A percentile compares a stretch with the other conserved stretches of the same genome.
phyloP scores from a whole-genome alignment of 345 rosid genomes.

The Citrus unshiu region DNA sequence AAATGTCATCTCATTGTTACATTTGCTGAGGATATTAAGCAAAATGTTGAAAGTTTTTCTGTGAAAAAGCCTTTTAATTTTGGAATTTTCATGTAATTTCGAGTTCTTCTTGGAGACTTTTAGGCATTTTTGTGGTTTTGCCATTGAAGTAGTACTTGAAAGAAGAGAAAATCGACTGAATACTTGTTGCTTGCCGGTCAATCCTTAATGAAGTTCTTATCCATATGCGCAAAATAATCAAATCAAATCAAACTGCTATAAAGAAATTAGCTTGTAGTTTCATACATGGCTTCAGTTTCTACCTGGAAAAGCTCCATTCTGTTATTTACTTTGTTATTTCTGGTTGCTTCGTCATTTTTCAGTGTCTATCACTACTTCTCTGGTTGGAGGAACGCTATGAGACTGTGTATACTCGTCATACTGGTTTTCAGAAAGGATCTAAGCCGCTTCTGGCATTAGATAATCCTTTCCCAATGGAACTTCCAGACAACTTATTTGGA shows the following conservation, averaged over 20 bases:
- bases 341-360: slow-evolving; percentile 15
- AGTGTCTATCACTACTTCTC: slow-evolving; percentile 79
- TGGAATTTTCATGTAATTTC: background rate
- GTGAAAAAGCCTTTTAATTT: background rate
- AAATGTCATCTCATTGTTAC: background rate
- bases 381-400: slow-evolving; percentile 96
- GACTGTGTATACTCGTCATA: slow-evolving; percentile 74
- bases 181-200: background rate
- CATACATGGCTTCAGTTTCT: background rate
- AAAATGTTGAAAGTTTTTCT: background rate
- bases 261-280: background rate
- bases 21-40: background rate
- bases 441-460: slow-evolving; percentile 76
- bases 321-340: slow-evolving; percentile 6
- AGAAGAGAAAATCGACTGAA: background rate
- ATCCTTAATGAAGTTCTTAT: background rate
- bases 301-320: background rate
- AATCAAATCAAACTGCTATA: background rate
- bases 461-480: slow-evolving; percentile 91
- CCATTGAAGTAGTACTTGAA: background rate
- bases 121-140: background rate
- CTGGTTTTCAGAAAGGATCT: slow-evolving; percentile 91
- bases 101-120: background rate
- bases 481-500: slow-evolving; percentile 83
- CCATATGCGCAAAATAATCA: background rate